Base-by-base conservation (phyloP, 495 filamentous ascomycete genomes). In the Emericellopsis terricola region DNA sequence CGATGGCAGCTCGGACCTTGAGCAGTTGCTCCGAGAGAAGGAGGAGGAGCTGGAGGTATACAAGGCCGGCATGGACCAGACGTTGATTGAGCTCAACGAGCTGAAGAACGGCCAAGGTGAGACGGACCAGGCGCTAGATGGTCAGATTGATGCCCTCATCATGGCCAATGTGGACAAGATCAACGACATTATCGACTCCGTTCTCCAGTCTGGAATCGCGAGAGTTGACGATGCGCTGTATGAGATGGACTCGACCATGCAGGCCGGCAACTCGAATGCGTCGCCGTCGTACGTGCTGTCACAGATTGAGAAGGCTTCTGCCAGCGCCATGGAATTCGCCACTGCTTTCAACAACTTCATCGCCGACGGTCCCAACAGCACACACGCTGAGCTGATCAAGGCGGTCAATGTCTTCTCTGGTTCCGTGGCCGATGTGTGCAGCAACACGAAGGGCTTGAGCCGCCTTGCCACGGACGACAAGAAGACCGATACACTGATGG, bases 311-410 rank as follows among this genome's bases (percentile, higher is more conserved):
- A 97, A 94, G 58, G 89, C 89, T 1, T 82, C 81, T n/a, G 70
- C 82, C 10, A 92, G 73, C 37, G 83, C 87, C 3, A 96, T 81
- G 34, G 89, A 96, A 46, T 97, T 97, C 50, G 86, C 87, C 0
- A 94, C 87, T 2, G 74, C 89, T 0, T 96, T 94, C 68, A 96
- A 94, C 61, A 85, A 87, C 50, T 94, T 84, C 55, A 91, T 97
- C 41, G 86, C 85, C 11, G 89, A 97, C 55, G 89, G 89, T 0
- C 89, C 89, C 3, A 92, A 85, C 60, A 85, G 81, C 57, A 78
- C 74, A 8, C 82, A 94, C 48, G 71, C 79, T 3, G 83, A 89
- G 41, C 78, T 96, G 37, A 96, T 94, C 55, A 84, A 87, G 43
- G 89, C 82, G 1, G 73, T 92, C 36, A 84, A 82, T 45, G 70